Evolutionary conservation across 1,139 yeast genomes (phyloP).

Genomic region (Yamadazyma jaroonii): DNA sequence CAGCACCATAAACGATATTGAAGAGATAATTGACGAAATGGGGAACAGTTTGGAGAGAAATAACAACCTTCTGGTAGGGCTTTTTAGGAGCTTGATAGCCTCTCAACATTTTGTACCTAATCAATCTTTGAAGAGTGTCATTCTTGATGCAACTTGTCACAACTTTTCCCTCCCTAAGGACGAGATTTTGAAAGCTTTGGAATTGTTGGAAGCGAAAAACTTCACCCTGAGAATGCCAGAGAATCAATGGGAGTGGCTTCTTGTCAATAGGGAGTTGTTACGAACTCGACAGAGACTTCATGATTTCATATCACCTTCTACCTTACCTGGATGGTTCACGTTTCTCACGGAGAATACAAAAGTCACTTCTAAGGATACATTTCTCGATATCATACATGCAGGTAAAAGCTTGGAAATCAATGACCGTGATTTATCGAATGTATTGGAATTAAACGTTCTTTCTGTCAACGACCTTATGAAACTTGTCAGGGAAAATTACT

Average conservation of each 20-base stretch:
- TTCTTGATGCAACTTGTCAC: slow-evolving; percentile 10
- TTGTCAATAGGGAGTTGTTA: not conserved
- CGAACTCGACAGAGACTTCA: not conserved
- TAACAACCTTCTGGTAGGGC: slow-evolving; percentile 23
- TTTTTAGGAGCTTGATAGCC: slow-evolving; percentile 15
- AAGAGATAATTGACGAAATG: slow-evolving; percentile 32
- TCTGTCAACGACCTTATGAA: slow-evolving; percentile 1
- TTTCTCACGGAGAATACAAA: slow-evolving; percentile 4
- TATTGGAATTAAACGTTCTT: not conserved
- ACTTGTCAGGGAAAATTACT: not conserved
- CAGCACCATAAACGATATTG: slow-evolving; percentile 35
- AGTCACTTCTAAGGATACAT: not conserved
- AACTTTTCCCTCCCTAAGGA: slow-evolving; percentile 5
- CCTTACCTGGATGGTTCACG: slow-evolving; percentile 11
- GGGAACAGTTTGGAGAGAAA: slow-evolving; percentile 16
- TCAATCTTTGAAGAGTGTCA: slow-evolving; percentile 8
- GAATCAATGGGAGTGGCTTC: slow-evolving; percentile 7
- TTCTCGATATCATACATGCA: not conserved
- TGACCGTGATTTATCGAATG: slow-evolving; percentile 7
- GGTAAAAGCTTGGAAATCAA: slow-evolving; percentile 5
- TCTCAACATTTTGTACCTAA: slow-evolving; percentile 6
- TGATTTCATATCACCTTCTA: not conserved
- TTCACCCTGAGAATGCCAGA: not conserved
- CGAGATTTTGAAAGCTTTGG: slow-evolving; percentile 2
- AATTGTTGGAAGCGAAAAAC: not conserved